Evolutionary conservation across 345 rosid genomes (phyloP).

Genomic region (Alliaria petiolata): DNA sequence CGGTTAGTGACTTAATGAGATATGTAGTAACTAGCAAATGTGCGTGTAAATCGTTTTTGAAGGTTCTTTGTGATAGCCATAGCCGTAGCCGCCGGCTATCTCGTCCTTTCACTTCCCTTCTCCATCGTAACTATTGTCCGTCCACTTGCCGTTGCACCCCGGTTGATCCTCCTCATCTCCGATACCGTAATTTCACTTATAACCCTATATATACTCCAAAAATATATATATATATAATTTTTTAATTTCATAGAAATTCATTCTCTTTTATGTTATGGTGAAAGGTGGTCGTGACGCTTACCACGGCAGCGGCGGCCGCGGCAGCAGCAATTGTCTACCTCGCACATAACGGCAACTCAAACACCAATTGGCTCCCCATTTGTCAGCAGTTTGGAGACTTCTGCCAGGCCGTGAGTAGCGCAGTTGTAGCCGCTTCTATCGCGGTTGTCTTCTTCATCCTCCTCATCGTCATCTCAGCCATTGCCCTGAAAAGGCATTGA

Average conservation of each 20-base stretch:
- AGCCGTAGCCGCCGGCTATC: constrained; percentile 56
- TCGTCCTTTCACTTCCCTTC: constrained; percentile 78
- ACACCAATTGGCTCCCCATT: constrained; percentile 71
- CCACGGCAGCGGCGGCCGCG: constrained; percentile 51
- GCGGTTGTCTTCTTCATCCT: constrained; percentile 38
- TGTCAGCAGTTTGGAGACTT: constrained; percentile 84
- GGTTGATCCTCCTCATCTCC: constrained; percentile 51
- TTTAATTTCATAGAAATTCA: background rate
- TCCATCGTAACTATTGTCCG: constrained; percentile 69
- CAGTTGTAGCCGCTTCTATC: constrained; percentile 69
- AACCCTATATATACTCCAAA: background rate
- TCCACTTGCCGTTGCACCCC: constrained; percentile 54
- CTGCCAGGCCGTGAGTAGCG: constrained; percentile 62
- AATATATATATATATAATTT: background rate
- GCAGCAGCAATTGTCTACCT: constrained; percentile 68
- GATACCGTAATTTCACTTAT: constrained; percentile 45
- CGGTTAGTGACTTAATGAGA: background rate
- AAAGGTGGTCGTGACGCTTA: constrained; percentile 61
- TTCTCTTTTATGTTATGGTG: background rate
- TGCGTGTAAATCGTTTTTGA: constrained; percentile 10
- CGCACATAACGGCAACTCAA: constrained; percentile 78
- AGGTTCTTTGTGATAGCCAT: constrained; percentile 77
- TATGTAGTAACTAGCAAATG: too few species aligned
- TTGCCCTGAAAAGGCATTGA: constrained; percentile 47
- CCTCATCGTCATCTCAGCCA: constrained; percentile 54